These are phyloP conservation scores for Lachancea sp. DNA, from an alignment of 805 yeast genomes.

Conservation along the genomic window DNA sequence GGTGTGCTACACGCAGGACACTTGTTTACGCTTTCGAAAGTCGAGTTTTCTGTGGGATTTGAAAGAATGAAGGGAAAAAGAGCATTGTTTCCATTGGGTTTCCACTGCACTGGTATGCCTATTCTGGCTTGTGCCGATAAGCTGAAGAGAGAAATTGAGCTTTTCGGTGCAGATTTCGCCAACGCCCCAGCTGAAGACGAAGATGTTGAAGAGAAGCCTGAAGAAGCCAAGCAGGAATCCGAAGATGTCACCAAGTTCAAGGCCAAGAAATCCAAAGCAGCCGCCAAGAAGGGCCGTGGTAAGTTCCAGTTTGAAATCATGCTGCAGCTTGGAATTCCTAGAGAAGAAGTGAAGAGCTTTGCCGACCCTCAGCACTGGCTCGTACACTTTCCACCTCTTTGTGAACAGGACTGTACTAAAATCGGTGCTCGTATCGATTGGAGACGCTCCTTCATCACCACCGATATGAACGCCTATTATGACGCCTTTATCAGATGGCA, in stretches of 20 bases:
- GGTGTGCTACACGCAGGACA: slow-evolving; percentile 98
- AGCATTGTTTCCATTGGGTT: slow-evolving; percentile 92
- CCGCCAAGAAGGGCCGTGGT: slow-evolving; percentile 87
- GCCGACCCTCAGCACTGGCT: slow-evolving; percentile 94
- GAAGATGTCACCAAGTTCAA: slow-evolving; percentile 86
- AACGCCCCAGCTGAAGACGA: slow-evolving; percentile 60
- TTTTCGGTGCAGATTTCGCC: slow-evolving; percentile 76
- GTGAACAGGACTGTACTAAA: slow-evolving; percentile 67
- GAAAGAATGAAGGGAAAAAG: slow-evolving; percentile 92
- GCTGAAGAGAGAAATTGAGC: slow-evolving; percentile 83
- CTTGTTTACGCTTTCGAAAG: slow-evolving; percentile 89
- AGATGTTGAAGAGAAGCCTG: slow-evolving; percentile 34
- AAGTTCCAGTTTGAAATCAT: slow-evolving; percentile 95
- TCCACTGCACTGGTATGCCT: slow-evolving; percentile 99
- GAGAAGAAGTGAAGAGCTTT: slow-evolving; percentile 76
- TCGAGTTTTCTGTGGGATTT: slow-evolving; percentile 85
- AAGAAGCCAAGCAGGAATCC: slow-evolving; percentile 37
- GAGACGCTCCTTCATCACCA: slow-evolving; percentile 94
- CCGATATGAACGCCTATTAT: slow-evolving; percentile 91
- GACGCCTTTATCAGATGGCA: slow-evolving; percentile 97
- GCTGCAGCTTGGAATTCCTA: slow-evolving; percentile 85
- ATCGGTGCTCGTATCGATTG: slow-evolving; percentile 96
- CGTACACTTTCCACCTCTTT: slow-evolving; percentile 82
- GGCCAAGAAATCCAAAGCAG: slow-evolving; percentile 90
- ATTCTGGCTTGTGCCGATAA: slow-evolving; percentile 94